These are phyloP conservation scores for Coemansia sp. DNA, from an alignment of 192 early-diverging fungal genomes.

Conservation along the genomic window DNA sequence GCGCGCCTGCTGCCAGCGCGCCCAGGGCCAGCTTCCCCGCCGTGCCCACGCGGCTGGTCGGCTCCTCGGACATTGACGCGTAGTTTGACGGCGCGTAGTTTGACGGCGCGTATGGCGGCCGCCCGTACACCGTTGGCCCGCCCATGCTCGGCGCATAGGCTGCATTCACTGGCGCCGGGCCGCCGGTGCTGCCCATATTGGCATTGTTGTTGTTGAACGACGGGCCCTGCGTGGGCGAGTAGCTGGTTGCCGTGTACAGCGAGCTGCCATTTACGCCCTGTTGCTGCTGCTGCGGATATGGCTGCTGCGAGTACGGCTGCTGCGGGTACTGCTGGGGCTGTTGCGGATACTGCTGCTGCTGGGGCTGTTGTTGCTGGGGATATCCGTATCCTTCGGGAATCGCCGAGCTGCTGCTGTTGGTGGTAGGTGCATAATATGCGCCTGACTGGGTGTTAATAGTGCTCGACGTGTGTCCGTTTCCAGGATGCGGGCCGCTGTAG, in stretches of 20 bases:
- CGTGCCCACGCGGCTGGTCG: slow-evolving; percentile 13
- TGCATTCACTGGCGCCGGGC: background rate
- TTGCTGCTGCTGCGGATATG: slow-evolving; percentile 1
- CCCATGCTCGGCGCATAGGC: slow-evolving; percentile 15
- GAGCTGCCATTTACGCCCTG: slow-evolving; percentile 4
- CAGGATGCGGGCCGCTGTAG: slow-evolving; percentile 8
- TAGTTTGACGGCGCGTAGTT: slow-evolving; percentile 4
- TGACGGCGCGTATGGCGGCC: background rate
- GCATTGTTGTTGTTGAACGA: background rate
- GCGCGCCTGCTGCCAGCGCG: slow-evolving; percentile 33
- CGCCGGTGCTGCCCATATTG: background rate
- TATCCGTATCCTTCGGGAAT: background rate
- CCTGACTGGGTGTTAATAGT: background rate
- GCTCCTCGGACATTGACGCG: background rate
- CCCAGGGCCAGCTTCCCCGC: slow-evolving; percentile 35
- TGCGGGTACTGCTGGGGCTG: background rate
- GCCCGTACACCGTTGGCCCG: slow-evolving; percentile 11
- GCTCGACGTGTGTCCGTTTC: slow-evolving; percentile 4
- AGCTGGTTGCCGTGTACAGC: slow-evolving; percentile 7
- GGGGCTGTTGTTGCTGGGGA: slow-evolving; percentile 9
- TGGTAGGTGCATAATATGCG: slow-evolving; percentile 15
- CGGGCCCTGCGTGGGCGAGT: slow-evolving; percentile 8
- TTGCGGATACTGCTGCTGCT: slow-evolving; percentile 6
- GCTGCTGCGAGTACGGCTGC: slow-evolving; percentile 5
- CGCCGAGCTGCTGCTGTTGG: slow-evolving; percentile 10